Base-by-base conservation (phyloP, 1,284 basidiomycete species). In the Cutaneotrichosporon daszewskae region DNA sequence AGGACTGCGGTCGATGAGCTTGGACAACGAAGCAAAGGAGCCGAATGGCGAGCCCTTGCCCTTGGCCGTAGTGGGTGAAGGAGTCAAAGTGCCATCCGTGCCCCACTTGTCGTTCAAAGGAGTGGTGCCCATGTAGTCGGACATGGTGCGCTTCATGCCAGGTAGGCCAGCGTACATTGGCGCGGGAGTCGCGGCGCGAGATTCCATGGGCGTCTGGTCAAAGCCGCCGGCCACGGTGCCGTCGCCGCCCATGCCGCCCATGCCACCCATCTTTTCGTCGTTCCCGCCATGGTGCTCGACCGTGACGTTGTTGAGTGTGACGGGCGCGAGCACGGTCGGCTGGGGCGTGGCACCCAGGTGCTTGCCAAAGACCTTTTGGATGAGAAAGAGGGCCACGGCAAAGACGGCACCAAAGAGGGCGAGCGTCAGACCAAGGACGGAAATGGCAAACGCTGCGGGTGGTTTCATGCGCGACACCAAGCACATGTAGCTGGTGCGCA, bases 401-500 rank as follows among this genome's bases (percentile, higher is more conserved):
- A 52, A 52, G 14, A 48, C 46, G 29, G 35, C 46, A 7, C 46
- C 50, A 24, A 52, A 52, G 9, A 52, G 37, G 14, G 50, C 50
- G 13, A 52, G 41, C n/a, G 47, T 40, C 5, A 49, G 17, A 40
- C 46, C 50, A 5, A 52, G 35, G 3, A 52, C 50, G 4, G 43
- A 32, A 16, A 52, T 36, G 24, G 42, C 43, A 38, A 52, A 52
- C 16, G 37, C 26, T 10, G 50, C 46, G 11, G 46, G 40, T 13
- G 39, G 40, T 43, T 52, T 52, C 33, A 52, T 52, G 37, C 24
- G 36, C 40, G 33, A 39, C 22, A 48, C 46, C 16, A 28, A 25
- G 43, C 50, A 52, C 26, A 48, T 34, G 37, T 52, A 52, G 40
- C 43, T 46, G 2, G 50, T 48, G 37, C 46, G 50, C 11, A 52